Evolutionary conservation across 345 rosid species (phyloP), one percentile per base, ranked within the genome.

Genomic region (Citrus australasica): DNA sequence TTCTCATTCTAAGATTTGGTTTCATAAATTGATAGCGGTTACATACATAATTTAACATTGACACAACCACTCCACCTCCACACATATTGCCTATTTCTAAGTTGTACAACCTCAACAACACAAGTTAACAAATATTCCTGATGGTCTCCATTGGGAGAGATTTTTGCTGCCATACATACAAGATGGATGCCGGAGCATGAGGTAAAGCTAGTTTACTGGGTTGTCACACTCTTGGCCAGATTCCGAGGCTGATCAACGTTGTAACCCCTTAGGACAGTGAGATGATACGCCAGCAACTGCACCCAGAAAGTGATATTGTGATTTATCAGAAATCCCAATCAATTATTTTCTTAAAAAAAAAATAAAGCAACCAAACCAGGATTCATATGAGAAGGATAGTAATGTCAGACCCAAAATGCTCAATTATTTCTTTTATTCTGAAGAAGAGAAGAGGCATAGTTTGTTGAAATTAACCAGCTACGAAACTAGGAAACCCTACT

Each of bases 241-340:
- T 95, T 95, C 84, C 96, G 89, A 46, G 99, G 97, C 81, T 95
- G 98, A 79, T 93, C 96, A 7, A 93, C 97, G 24, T 93, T 95
- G 85, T 90, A 86, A 67, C 98, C 94, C 67, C 96, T 86, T 60
- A 92, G 81, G 79, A 95, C 94, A 0, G 96, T 95, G 33, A 95
- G 91, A 82, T 95, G 97, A 89, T 93, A 93, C 16, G 92, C 98
- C 88, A 93, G 79, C 79, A 95, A 79, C 97, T 93, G 88, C 83
- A 77, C 4, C 79, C 71, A 72, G n/a, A 66, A 82, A 67, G 8
- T 19, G 8, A 0, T n/a, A 19, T n/a, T 27, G 30, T 14, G 0
- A 38, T n/a, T 62, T 22, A 59, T n/a, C 27, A 28, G 37, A 3
- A 65, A 51, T 9, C 2, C 59, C 25, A n/a, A 61, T 40, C 19